These are phyloP conservation scores for Boechera divaricarpa DNA, from an alignment of 345 rosid species.

Conservation along the genomic window DNA sequence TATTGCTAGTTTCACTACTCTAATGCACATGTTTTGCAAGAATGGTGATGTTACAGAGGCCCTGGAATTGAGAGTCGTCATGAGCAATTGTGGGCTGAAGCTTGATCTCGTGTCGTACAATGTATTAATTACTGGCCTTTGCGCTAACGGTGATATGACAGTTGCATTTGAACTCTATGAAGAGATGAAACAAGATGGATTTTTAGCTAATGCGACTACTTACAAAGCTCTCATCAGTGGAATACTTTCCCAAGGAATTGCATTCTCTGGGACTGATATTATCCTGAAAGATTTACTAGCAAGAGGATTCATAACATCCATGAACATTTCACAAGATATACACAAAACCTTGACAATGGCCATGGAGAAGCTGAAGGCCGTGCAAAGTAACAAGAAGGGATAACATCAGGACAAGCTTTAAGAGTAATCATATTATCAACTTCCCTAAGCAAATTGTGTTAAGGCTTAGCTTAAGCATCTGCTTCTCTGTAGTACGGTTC, in stretches of 20 bases:
- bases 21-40: constrained; percentile 70
- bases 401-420: constrained; percentile 32
- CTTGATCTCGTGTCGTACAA: constrained; percentile 74
- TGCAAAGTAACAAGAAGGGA: constrained; percentile 49
- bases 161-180: constrained; percentile 66
- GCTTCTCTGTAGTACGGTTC: constrained; percentile 26
- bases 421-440: constrained; percentile 13
- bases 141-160: constrained; percentile 58
- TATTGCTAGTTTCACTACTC: constrained; percentile 74
- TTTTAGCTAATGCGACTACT: constrained; percentile 72
- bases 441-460: not conserved
- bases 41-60: constrained; percentile 59
- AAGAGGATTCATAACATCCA: constrained; percentile 56
- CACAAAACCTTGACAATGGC: constrained; percentile 51
- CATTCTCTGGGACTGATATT: constrained; percentile 44
- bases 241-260: constrained; percentile 44
- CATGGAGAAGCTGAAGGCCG: constrained; percentile 52
- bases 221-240: constrained; percentile 63
- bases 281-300: constrained; percentile 65
- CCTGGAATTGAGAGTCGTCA: constrained; percentile 53
- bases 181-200: constrained; percentile 70
- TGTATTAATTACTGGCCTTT: constrained; percentile 74
- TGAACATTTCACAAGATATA: constrained; percentile 46
- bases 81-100: constrained; percentile 64
- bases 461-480: constrained; percentile 3